Base-by-base conservation (phyloP, 352 stramenopile species). In the Peronospora destructor region DNA sequence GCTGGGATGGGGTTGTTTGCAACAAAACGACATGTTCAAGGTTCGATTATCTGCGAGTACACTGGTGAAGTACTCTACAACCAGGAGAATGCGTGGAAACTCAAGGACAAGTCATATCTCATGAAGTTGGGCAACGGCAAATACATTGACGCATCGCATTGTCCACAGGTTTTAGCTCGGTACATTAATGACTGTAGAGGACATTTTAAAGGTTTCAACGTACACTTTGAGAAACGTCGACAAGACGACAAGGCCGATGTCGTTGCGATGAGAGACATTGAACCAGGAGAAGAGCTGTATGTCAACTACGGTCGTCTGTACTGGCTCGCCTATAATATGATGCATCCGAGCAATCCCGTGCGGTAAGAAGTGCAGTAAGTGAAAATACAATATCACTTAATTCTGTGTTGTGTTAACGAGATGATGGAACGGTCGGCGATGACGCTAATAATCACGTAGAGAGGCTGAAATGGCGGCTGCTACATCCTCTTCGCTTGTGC, bases 141-240 rank as follows among this genome's bases (percentile, higher is more conserved):
- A 37, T 92, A 87, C 64, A 68, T 92, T 25, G 81, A 92, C 55
- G 76, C 81, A 14, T 59, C 65, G 21, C n/a, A 78, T 16, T 66
- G 48, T 4, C 50, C 51, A 0, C 10, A 83, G 12, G 70, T 87
- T 13, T 44, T 80, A 19, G 78, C 81, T 2, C 55, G 81, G 10
- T 93, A 83, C 59, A 91, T 93, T 40, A 93, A 93, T 56, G 82
- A 91, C 65, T 87, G 77, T 56, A 50, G 76, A 53, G 65, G 68
- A 12, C 67, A 62, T 25, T 34, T 53, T 4, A 64, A 65, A n/a
- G 61, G 65, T 16, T 77, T 84, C 54, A 93, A 93, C 21, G 77
- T 93, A n/a, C 25, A 49, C 29, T 93, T 93, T 46, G 64, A 84
- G 8, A 91, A 91, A 49, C 59, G 51, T 7, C 77, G 79, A 1